Evolutionary conservation across 441 rosid genomes (phyloP), one percentile per base, ranked within the genome.

Genomic region (Populus tomentosa): DNA sequence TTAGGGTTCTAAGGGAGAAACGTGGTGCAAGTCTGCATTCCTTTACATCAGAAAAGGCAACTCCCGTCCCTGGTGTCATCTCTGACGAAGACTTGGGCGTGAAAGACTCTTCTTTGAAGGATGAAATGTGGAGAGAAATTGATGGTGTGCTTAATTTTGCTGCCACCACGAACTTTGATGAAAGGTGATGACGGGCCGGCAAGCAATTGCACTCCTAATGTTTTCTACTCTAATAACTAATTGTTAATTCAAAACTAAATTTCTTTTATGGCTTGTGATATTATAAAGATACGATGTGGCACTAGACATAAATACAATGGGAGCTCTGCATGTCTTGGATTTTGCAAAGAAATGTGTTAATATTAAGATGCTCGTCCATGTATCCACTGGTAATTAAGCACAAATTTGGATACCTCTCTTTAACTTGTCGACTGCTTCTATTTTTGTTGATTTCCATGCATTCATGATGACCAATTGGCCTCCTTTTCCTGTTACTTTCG

Each of bases 121-220:
- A 88, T 46, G 83, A 80, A 67, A 85, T 92, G 90, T 77, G 71
- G 80, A 86, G 64, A 28, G 88, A 90, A 77, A 40, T 89, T 11
- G 94, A 92, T 69, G 71, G 80, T 63, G 72, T 86, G 5, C 74
- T 92, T 62, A 92, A 92, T 83, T 81, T 86, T 21, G 98, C 98
- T 28, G 98, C 97, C 21, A 88, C 91, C 0, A 91, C 96, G 69
- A 86, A 79, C 71, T 93, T 91, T 21, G 94, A 93, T 75, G 91
- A 90, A 79, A 90, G 96, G 94, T 90, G 33, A 32, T 32, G 33
- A 32, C 33, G 33, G 33, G 33, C 33, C 5, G 33, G 33, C 33
- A 5, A 32, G 33, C 6, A 32, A 32, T 32, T 32, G 33, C 14
- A n/a, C 24, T 32, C 1, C 33, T 32, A 32, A 5, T 32, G 33